Percentiles rank a stretch among this genome's conserved stretches.
Conservation (phyloP, 2,329 filamentous ascomycete species). For the Trichophyton simii region DNA sequence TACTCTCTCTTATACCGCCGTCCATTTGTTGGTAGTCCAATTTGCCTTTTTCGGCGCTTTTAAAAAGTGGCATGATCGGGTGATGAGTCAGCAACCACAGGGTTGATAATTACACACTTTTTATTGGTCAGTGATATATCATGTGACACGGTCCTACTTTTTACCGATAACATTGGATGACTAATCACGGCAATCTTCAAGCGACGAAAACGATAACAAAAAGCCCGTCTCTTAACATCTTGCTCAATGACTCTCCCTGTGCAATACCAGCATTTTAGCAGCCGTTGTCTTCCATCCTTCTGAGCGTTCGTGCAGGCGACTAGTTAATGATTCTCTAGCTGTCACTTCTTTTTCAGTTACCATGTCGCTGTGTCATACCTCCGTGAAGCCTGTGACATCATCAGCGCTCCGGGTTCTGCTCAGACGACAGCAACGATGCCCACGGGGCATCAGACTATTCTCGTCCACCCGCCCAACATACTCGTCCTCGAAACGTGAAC, state of each 20-base stretch:
- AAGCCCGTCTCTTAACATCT: background rate
- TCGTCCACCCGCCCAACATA: slow-evolving; percentile 33
- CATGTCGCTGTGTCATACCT: slow-evolving; percentile 31
- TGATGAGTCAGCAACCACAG: background rate
- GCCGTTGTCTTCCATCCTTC: background rate
- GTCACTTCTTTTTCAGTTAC: slow-evolving; percentile 8
- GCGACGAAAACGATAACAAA: slow-evolving; percentile 1
- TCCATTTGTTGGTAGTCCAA: background rate
- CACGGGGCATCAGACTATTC: slow-evolving; percentile 34
- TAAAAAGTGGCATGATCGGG: slow-evolving; percentile 3
- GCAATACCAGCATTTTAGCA: background rate
- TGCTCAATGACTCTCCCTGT: background rate
- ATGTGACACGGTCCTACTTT: background rate
- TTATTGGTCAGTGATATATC: background rate
- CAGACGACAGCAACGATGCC: slow-evolving; percentile 20
- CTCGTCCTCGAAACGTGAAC: slow-evolving; percentile 45
- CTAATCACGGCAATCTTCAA: background rate
- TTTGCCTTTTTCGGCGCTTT: background rate
- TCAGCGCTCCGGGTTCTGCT: slow-evolving; percentile 31
- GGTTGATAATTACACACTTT: background rate
- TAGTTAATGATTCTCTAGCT: background rate
- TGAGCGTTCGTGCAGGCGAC: background rate
- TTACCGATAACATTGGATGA: background rate
- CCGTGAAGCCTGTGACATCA: slow-evolving; percentile 36
- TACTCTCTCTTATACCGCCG: too few relatives aligned